Conservation (phyloP, 257 asterid genomes). For the Gardenia jasminoides region DNA sequence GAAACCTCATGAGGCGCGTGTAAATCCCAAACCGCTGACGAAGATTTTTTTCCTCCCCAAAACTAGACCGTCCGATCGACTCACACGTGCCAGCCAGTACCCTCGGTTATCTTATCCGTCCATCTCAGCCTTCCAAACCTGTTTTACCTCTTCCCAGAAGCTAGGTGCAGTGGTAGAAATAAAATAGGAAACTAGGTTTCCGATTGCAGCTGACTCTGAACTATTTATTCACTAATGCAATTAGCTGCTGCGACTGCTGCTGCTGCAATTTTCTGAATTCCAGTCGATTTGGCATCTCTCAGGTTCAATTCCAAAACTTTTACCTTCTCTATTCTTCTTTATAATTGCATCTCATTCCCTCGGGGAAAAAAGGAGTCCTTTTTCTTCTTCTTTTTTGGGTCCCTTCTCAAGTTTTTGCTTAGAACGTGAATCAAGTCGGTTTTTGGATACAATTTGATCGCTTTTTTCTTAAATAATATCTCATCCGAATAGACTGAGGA, state of each 20-base stretch:
- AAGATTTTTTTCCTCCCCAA: background rate
- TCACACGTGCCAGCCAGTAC: slow-evolving; percentile 25
- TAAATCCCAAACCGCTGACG: slow-evolving; percentile 23
- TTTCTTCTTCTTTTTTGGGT: too few species aligned
- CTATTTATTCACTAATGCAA: slow-evolving; percentile 4
- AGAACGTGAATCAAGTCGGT: background rate
- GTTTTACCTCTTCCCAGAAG: too few species aligned
- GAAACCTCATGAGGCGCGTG: background rate
- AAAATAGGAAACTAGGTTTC: slow-evolving; percentile 49
- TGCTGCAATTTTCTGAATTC: slow-evolving; percentile 7
- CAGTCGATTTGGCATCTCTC: slow-evolving; percentile 13
- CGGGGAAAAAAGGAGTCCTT: background rate
- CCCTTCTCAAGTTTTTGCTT: too few species aligned
- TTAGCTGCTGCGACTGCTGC: background rate
- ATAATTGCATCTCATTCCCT: background rate
- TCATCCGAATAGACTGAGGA: slow-evolving; percentile 16
- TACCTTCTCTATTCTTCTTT: too few species aligned
- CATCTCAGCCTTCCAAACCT: background rate
- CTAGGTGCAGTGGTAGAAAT: too few species aligned
- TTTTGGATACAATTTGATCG: background rate
- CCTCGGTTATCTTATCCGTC: slow-evolving; percentile 3
- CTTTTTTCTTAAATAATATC: slow-evolving; percentile 16
- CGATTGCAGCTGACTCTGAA: slow-evolving; percentile 8
- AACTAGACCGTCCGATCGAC: slow-evolving; percentile 26
- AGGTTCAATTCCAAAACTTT: background rate